Percentiles rank a stretch among this genome's conserved stretches.
These are phyloP conservation scores for Cicer bijugum DNA, from an alignment of 306 rosid genomes.

Conservation along the genomic window DNA sequence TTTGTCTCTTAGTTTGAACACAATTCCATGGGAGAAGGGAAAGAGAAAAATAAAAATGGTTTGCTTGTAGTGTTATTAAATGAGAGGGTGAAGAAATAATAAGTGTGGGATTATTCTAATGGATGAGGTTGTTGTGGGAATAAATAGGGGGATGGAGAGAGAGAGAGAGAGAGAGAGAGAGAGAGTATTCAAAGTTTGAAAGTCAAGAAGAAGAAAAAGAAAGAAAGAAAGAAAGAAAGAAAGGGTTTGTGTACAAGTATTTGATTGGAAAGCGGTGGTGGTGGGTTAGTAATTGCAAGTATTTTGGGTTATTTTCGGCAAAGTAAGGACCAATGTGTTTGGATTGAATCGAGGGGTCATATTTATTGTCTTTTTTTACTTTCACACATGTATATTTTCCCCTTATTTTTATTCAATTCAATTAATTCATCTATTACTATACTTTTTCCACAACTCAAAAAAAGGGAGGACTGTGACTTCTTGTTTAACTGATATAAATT, in stretches of 20 bases:
- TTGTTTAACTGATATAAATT: too few relatives aligned
- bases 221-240: too few relatives aligned
- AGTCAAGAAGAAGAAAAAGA: conserved; percentile 56
- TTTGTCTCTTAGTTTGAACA: conserved; percentile 54
- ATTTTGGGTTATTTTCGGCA: conserved; percentile 55
- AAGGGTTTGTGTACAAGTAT: conserved; percentile 38
- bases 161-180: neutral
- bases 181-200: conserved; percentile 51
- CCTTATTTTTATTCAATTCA: neutral
- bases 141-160: conserved; percentile 59
- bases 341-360: conserved; percentile 98
- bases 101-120: conserved; percentile 76
- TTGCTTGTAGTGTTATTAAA: neutral
- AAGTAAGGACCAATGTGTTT: conserved; percentile 47
- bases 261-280: conserved; percentile 67
- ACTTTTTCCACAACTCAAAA: too few relatives aligned
- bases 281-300: conserved; percentile 77
- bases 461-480: too few relatives aligned
- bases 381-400: conserved; percentile 27
- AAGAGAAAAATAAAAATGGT: neutral
- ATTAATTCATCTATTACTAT: neutral
- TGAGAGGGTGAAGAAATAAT: conserved; percentile 46
- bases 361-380: conserved; percentile 51
- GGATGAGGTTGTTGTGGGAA: conserved; percentile 84
- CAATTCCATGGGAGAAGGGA: conserved; percentile 37